Evolutionary conservation across 805 yeast genomes (phyloP).

Genomic region (Brettanomyces naardenensis): DNA sequence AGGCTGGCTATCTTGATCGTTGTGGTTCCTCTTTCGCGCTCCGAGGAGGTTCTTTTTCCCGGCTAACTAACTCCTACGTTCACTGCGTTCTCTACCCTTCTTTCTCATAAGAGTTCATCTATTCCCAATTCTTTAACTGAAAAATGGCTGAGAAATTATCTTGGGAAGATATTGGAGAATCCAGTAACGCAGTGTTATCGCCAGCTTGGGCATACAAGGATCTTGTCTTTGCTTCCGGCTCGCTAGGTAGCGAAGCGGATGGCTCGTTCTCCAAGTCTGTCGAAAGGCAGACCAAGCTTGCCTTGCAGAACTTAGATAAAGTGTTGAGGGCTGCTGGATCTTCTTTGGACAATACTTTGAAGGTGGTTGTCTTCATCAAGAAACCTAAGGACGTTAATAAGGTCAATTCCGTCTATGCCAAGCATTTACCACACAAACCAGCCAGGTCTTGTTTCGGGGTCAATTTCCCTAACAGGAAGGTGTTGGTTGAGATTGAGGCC

Average conservation of each 20-base stretch:
- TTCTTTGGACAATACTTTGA: slow-evolving; percentile 36
- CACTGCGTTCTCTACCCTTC: no score
- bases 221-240: slow-evolving; percentile 22
- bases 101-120: no score
- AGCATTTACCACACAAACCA: slow-evolving; percentile 40
- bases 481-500: slow-evolving; percentile 46
- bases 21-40: no score
- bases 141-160: slow-evolving; percentile 6
- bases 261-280: slow-evolving; percentile 35
- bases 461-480: slow-evolving; percentile 40
- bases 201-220: slow-evolving; percentile 11
- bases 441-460: slow-evolving; percentile 48
- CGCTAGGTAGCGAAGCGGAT: slow-evolving; percentile 20
- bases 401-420: slow-evolving; percentile 39
- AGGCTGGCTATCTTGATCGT: no score
- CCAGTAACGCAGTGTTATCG: slow-evolving; percentile 9
- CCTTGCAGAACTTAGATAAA: slow-evolving; percentile 34
- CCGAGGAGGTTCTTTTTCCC: no score
- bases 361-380: slow-evolving; percentile 41
- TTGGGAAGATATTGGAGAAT: slow-evolving; percentile 4
- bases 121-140: slow-evolving; percentile 15
- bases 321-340: slow-evolving; percentile 39
- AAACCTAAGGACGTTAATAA: slow-evolving; percentile 33
- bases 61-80: no score
- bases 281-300: slow-evolving; percentile 37